Evolutionary conservation across 352 stramenopile genomes (phyloP), one percentile per base, ranked within the genome.

Genomic region (Albugo laibachii): DNA sequence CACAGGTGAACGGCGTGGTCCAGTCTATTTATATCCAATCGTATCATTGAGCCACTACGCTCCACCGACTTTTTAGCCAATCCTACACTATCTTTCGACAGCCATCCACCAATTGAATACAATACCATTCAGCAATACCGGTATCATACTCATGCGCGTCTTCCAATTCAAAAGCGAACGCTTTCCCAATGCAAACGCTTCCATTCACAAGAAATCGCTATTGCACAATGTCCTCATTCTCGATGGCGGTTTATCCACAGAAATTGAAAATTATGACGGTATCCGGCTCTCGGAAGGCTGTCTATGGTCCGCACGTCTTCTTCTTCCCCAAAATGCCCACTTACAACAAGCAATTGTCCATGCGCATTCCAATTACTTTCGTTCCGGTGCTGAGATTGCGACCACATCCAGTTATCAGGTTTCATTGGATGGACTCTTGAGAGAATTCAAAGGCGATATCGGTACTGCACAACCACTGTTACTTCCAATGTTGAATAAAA

Each of bases 361-460:
- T 11, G 74, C 71, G 13, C 81, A 94, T 61, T 66, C 61, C 24
- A 64, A 54, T 21, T 94, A 89, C 57, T 89, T 65, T 53, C 53
- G 81, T 18, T 63, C 72, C 0, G 81, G 81, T 11, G 73, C 81
- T 1, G 73, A 94, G 41, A 65, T 91, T 5, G 69, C 65, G 37
- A 92, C 72, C 13, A 91, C 77, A 27, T 63, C 66, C 36, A 92
- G 73, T 49, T 94, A 94, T 55, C 81, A 94, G 54, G 75, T 76
- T 37, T 89, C 75, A 6, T 76, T 77, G 11, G 70, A 87, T 40
- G 81, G 77, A 13, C 91, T 93, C 50, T 68, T 68, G 52, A 65
- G 66, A 45, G 73, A 91, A 35, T 66, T 62, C 12, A 56, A 76
- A 13, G 58, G 58, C 5, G 50, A 65, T n/a, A 53, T 49, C 13